phyloP scores from a whole-genome alignment of 768 basidiomycete genomes.

The Coprinopsis cinerea region DNA sequence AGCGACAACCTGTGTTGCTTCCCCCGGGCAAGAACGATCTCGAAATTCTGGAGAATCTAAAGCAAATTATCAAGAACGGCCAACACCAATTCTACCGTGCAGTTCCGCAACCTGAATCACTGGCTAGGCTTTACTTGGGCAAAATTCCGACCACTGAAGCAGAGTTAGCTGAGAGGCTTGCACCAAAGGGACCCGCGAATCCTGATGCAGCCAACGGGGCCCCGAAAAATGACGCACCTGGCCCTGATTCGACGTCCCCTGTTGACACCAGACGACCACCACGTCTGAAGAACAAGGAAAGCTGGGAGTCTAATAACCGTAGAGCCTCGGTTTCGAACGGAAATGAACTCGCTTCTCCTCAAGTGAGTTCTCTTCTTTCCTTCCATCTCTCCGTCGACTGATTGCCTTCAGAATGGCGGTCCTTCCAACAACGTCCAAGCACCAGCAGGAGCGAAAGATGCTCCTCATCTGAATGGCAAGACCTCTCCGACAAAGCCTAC shows the following conservation, averaged over 20 bases:
- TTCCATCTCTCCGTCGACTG: not conserved
- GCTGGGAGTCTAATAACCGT: constrained; percentile 1
- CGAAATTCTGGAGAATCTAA: constrained; percentile 70
- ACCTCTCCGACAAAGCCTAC: not conserved
- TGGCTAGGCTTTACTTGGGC: constrained; percentile 63
- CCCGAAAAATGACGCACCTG: not conserved
- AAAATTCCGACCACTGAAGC: constrained; percentile 19
- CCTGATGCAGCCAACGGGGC: not conserved
- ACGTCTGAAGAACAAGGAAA: constrained; percentile 11
- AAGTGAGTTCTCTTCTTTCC: not conserved
- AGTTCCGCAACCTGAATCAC: constrained; percentile 55
- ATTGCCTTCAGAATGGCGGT: too few relatives aligned
- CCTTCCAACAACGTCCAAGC: not conserved
- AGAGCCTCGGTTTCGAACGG: not conserved
- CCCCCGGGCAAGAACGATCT: constrained; percentile 57
- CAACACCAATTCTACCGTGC: constrained; percentile 72
- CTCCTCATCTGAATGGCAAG: not conserved
- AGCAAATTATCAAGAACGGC: constrained; percentile 60
- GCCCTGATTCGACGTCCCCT: constrained; percentile 7
- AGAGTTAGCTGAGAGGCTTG: not conserved
- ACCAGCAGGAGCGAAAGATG: not conserved
- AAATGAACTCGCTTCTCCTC: not conserved
- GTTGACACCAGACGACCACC: constrained; percentile 9
- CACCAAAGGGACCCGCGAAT: not conserved
- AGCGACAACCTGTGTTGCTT: not conserved